A percentile compares a stretch with the other conserved stretches of the same genome.
Conservation (phyloP, 306 rosid species). For the Coriaria nepalensis region DNA sequence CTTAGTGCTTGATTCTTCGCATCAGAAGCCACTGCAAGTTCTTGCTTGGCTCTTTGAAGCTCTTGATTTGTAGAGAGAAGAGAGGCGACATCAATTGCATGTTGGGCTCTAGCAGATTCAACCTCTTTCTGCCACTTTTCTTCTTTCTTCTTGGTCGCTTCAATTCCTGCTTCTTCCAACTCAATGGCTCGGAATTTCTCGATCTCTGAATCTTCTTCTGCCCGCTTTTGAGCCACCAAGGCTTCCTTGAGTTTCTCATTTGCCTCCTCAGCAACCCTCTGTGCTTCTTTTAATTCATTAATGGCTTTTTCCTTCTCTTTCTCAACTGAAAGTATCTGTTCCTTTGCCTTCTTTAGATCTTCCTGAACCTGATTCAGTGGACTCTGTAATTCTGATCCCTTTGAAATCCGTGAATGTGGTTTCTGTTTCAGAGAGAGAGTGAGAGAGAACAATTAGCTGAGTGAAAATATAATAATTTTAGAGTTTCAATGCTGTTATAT, state of each 20-base stretch:
- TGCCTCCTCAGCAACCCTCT: slow-evolving; percentile 61
- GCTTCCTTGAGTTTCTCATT: slow-evolving; percentile 80
- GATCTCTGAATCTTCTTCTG: slow-evolving; percentile 83
- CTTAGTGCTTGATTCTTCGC: slow-evolving; percentile 89
- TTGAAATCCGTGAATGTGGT: slow-evolving; percentile 36
- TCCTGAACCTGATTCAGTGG: slow-evolving; percentile 61
- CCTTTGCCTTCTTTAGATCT: slow-evolving; percentile 83
- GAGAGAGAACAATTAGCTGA: not conserved
- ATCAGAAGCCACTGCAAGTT: slow-evolving; percentile 63
- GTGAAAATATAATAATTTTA: not conserved
- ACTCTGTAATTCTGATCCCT: slow-evolving; percentile 59
- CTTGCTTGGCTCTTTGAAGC: slow-evolving; percentile 73
- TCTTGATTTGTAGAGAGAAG: slow-evolving; percentile 74
- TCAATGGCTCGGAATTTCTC: slow-evolving; percentile 91
- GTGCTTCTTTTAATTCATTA: slow-evolving; percentile 74
- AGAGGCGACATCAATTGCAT: slow-evolving; percentile 66
- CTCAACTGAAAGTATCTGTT: slow-evolving; percentile 52
- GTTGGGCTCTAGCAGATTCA: slow-evolving; percentile 70
- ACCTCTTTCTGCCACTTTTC: slow-evolving; percentile 79
- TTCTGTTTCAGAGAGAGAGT: slow-evolving; percentile 33
- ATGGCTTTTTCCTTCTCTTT: slow-evolving; percentile 59
- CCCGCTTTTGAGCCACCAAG: slow-evolving; percentile 71
- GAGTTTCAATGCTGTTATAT: too few species aligned
- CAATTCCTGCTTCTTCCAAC: slow-evolving; percentile 92
- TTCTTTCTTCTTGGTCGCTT: slow-evolving; percentile 70